Conservation (phyloP, 2,329 filamentous ascomycete species). For the Monascus ruber region DNA sequence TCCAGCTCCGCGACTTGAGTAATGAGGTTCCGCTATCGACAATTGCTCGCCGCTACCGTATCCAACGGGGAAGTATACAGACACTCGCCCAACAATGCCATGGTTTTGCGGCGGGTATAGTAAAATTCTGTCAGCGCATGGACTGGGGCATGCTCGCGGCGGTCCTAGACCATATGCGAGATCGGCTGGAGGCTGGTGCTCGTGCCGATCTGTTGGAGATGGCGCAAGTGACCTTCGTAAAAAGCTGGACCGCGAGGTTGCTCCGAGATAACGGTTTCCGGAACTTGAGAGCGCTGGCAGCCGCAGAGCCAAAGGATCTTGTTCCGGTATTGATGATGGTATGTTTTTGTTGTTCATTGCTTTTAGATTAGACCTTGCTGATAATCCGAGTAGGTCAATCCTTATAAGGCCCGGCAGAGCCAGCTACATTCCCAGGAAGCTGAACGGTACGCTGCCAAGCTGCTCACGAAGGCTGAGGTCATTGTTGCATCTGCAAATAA, state of each 20-base stretch:
- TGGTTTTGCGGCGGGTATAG: conserved; percentile 66
- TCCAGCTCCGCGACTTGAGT: conserved; percentile 68
- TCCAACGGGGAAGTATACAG: conserved; percentile 59
- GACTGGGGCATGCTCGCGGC: conserved; percentile 62
- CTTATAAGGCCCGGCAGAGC: conserved; percentile 44
- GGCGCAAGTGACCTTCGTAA: conserved; percentile 62
- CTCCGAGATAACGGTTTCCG: conserved; percentile 70
- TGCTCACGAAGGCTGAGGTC: conserved; percentile 54
- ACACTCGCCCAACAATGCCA: conserved; percentile 63
- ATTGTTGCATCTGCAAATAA: conserved; percentile 59
- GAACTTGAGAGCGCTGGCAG: conserved; percentile 55
- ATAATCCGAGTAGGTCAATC: conserved; percentile 44
- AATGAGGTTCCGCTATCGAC: conserved; percentile 62
- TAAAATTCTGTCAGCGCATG: conserved; percentile 70
- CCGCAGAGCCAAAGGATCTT: conserved; percentile 56
- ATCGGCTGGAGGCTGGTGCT: conserved; percentile 61
- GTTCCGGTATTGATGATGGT: conserved; percentile 63
- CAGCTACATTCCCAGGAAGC: conserved; percentile 46
- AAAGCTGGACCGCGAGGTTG: conserved; percentile 61
- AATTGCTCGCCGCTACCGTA: conserved; percentile 59
- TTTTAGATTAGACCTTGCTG: background rate
- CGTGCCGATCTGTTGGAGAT: conserved; percentile 59
- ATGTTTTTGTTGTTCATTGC: conserved; percentile 7
- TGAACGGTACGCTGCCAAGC: conserved; percentile 51
- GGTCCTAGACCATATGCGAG: conserved; percentile 63